A percentile compares a stretch with the other conserved stretches of the same genome.
These are phyloP conservation scores for Gaultheria prostrata DNA, from an alignment of 148 eudicot species.

Conservation along the genomic window DNA sequence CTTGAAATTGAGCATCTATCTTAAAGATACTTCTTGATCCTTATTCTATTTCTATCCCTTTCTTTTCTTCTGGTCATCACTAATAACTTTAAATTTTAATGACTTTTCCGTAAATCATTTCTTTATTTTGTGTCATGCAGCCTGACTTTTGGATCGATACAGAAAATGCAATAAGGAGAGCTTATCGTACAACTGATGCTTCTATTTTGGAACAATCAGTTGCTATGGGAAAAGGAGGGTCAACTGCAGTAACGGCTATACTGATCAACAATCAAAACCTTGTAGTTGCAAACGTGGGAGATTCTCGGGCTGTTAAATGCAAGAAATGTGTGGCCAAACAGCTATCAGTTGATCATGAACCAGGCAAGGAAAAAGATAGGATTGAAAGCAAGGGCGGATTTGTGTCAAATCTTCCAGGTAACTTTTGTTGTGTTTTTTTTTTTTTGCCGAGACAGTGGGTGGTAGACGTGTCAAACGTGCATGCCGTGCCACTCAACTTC, in stretches of 20 bases:
- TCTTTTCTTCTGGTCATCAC: slow-evolving; percentile 1
- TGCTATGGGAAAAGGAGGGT: slow-evolving; percentile 52
- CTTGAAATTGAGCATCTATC: not conserved
- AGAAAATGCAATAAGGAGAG: slow-evolving; percentile 46
- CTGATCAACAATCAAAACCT: slow-evolving; percentile 46
- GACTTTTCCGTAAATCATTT: not conserved
- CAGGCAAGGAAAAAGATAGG: slow-evolving; percentile 40
- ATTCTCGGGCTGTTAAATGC: slow-evolving; percentile 61
- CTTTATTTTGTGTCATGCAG: slow-evolving; percentile 26
- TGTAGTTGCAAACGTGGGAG: slow-evolving; percentile 67
- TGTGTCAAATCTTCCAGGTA: slow-evolving; percentile 55
- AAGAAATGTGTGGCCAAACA: slow-evolving; percentile 46
- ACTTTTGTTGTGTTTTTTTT: not conserved
- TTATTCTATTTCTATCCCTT: not conserved
- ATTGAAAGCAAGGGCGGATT: slow-evolving; percentile 63
- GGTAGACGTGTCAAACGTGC: no score
- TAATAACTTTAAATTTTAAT: not conserved
- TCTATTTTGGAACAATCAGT: slow-evolving; percentile 41
- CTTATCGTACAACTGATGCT: slow-evolving; percentile 49
- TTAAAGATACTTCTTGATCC: not conserved
- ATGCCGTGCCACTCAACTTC: no score
- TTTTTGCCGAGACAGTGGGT: not conserved
- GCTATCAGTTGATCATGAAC: slow-evolving; percentile 57
- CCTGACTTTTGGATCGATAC: slow-evolving; percentile 49
- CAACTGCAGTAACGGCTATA: slow-evolving; percentile 69